Base-by-base conservation (phyloP, 805 yeast genomes). In the Yarrowia sp. region DNA sequence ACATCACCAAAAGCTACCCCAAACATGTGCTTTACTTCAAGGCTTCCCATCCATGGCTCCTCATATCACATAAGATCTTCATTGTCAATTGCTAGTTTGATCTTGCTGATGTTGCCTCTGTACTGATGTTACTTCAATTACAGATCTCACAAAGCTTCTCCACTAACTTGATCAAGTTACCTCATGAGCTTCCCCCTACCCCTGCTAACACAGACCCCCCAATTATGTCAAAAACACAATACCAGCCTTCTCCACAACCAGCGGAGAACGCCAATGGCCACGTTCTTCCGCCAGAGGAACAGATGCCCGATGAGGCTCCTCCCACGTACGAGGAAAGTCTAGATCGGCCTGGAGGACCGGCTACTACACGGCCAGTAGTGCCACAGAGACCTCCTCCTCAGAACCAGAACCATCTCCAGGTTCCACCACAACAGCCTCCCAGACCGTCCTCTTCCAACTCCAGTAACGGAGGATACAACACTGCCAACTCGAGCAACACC, bases 221-320 rank as follows among this genome's bases (percentile, higher is more conserved):
- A 19, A 19, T 19, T 19, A 53, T 53, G 59, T 53, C 59, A 10
- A 53, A 53, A 40, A 14, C 59, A 19, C 45, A 53, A 10, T 53
- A 16, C 45, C 32, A 40, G 15, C 16, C 45, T 4, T 14, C 12
- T 10, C 45, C 55, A 3, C 41, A 15, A 5, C 46, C 46, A 4
- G 10, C 43, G 10, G 41, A 19, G 32, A 22, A 19, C 10, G 12
- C 10, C 19, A 46, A 46, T n/a, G 67, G 67, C 38, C 67, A 61
- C 14, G 67, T 61, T 15, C 42, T 61, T 10, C 67, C 67, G 5
- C 67, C 67, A 15, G 67, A 61, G 7, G 55, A 61, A 14, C 38
- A 46, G 1, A 61, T 61, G 52, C 67, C 67, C 2, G 43, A 38
- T 22, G 67, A 61, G 19, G 19, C 19, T 1, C 67, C 67, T 8